Evolutionary conservation across 345 rosid species (phyloP).

Genomic region (Salix dunnii): DNA sequence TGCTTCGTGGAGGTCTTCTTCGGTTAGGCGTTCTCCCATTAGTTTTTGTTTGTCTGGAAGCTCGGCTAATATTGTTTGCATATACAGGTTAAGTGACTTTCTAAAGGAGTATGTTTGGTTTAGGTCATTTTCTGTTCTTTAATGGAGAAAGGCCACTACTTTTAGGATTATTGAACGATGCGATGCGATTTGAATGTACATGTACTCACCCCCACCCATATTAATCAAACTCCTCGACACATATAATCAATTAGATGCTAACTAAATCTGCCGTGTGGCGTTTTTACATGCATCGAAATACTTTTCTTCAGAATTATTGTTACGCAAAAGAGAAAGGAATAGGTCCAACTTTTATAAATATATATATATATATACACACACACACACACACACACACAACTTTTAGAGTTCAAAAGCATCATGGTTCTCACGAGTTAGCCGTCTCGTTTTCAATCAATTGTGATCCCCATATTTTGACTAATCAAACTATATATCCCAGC

Average conservation of each 20-base stretch:
- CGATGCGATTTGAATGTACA: conserved; percentile 5
- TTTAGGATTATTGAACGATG: neutral
- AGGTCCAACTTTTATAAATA: conserved; percentile 14
- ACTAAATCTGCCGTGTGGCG: conserved; percentile 20
- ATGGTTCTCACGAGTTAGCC: neutral
- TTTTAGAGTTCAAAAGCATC: conserved; percentile 12
- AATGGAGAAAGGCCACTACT: neutral
- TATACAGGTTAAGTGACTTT: conserved; percentile 15
- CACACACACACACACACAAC: too few relatives aligned
- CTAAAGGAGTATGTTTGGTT: conserved; percentile 36
- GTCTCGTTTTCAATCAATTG: conserved; percentile 25
- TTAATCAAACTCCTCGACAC: neutral
- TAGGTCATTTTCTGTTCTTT: conserved; percentile 31
- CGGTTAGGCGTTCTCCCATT: conserved; percentile 20
- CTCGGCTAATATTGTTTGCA: neutral
- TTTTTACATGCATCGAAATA: conserved; percentile 13
- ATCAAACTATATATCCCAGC: conserved; percentile 6
- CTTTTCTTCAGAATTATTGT: conserved; percentile 14
- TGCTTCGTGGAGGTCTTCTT: neutral
- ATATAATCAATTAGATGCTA: neutral
- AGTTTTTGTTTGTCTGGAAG: conserved; percentile 26
- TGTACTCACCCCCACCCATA: neutral
- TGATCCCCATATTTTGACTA: conserved; percentile 26
- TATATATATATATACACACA: too few relatives aligned
- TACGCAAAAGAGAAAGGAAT: conserved; percentile 18